phyloP scores from a whole-genome alignment of 306 rosid species.

The Prunus dulcis region DNA sequence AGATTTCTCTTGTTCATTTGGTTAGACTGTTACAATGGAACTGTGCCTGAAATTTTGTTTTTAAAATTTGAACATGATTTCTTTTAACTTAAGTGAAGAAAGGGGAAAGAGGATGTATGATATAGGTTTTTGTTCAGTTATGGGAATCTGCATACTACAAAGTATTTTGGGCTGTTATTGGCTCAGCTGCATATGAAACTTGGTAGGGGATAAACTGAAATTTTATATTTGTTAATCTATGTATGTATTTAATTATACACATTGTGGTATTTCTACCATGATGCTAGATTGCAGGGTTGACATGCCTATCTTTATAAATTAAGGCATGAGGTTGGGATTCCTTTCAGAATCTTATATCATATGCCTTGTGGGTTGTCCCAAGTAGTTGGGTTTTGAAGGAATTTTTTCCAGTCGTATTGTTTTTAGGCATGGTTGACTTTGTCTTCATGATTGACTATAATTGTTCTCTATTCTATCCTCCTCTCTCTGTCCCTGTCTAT shows the following conservation, averaged over 20 bases:
- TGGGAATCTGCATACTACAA: not conserved
- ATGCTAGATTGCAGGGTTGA: not conserved
- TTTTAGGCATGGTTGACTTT: not conserved
- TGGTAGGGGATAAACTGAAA: not conserved
- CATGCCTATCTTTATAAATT: not conserved
- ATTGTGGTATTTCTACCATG: not conserved
- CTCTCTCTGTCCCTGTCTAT: too few species aligned
- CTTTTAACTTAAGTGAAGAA: not conserved
- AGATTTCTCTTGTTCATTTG: not conserved
- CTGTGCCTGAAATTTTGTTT: not conserved
- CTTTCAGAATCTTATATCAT: not conserved
- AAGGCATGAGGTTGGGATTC: not conserved
- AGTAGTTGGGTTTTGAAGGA: not conserved
- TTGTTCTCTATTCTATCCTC: too few species aligned
- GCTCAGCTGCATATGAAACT: not conserved
- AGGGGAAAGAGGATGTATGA: not conserved
- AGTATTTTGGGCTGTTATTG: not conserved
- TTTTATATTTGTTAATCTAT: too few species aligned
- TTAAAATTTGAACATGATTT: not conserved
- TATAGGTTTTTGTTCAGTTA: not conserved
- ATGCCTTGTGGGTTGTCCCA: not conserved
- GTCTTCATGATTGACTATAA: too few species aligned
- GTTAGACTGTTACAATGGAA: not conserved
- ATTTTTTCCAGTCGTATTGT: not conserved
- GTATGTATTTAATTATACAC: not conserved